Percentiles rank a stretch among this genome's conserved stretches.
These are phyloP conservation scores for Malassezia slooffiae DNA, from an alignment of 1,284 basidiomycete species.

Conservation along the genomic window DNA sequence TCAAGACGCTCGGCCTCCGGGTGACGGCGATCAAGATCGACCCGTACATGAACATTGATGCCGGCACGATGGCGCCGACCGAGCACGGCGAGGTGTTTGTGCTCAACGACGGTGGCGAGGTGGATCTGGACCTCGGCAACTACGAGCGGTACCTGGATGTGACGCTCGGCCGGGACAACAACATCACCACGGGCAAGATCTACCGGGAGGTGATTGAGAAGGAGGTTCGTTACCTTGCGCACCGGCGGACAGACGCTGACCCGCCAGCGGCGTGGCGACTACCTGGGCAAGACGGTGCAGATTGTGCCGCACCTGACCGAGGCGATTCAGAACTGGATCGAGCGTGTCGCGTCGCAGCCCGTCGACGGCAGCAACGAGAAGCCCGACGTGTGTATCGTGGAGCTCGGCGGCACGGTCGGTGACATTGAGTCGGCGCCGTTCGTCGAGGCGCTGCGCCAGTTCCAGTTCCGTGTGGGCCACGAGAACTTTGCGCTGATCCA, in stretches of 20 bases:
- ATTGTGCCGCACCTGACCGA: conserved; percentile 95
- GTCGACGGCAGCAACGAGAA: conserved; percentile 86
- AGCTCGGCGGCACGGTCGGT: conserved; percentile 88
- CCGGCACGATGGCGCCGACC: conserved; percentile 95
- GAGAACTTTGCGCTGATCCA: conserved; percentile 97
- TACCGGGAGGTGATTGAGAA: conserved; percentile 94
- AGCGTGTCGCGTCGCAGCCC: conserved; percentile 81
- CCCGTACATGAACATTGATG: conserved; percentile 99
- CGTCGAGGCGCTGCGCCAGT: conserved; percentile 96
- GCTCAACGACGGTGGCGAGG: conserved; percentile 95
- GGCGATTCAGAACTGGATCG: conserved; percentile 97
- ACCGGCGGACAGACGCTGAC: not conserved
- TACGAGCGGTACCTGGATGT: conserved; percentile 96
- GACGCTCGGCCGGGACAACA: conserved; percentile 86
- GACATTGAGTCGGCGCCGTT: conserved; percentile 96
- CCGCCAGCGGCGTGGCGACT: conserved; percentile 78
- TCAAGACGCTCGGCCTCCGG: conserved; percentile 89
- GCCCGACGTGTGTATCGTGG: conserved; percentile 94
- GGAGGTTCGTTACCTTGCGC: conserved; percentile 55
- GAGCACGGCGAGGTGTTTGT: conserved; percentile 99
- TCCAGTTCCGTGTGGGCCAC: conserved; percentile 91
- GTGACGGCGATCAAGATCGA: conserved; percentile 99
- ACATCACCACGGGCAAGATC: conserved; percentile 97
- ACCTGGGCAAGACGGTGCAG: conserved; percentile 94
- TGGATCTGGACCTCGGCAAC: conserved; percentile 93